A percentile compares a stretch with the other conserved stretches of the same genome.
These are phyloP conservation scores for Lentinula aciculospora DNA, from an alignment of 768 basidiomycete genomes.

Conservation along the genomic window DNA sequence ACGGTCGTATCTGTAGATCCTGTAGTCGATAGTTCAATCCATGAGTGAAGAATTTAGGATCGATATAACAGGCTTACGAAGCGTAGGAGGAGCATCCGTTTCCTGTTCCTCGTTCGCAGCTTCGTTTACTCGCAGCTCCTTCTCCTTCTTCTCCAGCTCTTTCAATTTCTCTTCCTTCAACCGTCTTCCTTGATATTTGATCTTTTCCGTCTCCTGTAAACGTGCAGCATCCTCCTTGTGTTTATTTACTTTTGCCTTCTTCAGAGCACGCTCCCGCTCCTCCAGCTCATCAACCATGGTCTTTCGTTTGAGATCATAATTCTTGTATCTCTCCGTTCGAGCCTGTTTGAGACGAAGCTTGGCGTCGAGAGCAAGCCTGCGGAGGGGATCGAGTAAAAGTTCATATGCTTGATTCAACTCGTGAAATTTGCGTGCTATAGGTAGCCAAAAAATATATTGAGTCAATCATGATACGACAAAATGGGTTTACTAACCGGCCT, in stretches of 20 bases:
- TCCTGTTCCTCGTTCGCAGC: slow-evolving; percentile 29
- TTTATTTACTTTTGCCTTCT: slow-evolving; percentile 62
- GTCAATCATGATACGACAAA: background rate
- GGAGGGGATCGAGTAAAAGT: slow-evolving; percentile 73
- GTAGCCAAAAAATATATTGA: background rate
- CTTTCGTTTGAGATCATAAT: slow-evolving; percentile 71
- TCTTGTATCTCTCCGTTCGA: slow-evolving; percentile 60
- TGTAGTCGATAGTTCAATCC: slow-evolving; percentile 16
- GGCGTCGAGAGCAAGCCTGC: slow-evolving; percentile 74
- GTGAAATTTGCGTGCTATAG: slow-evolving; percentile 73
- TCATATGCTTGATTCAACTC: slow-evolving; percentile 80
- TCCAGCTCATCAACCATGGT: slow-evolving; percentile 73
- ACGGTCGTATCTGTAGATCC: slow-evolving; percentile 72
- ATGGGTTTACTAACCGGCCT: slow-evolving; percentile 49
- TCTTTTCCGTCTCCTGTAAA: slow-evolving; percentile 60
- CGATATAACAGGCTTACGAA: slow-evolving; percentile 34
- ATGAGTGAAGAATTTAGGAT: background rate
- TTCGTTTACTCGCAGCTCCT: slow-evolving; percentile 29
- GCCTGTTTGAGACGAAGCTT: slow-evolving; percentile 69
- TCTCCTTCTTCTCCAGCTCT: slow-evolving; percentile 39
- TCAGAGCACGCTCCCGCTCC: slow-evolving; percentile 69
- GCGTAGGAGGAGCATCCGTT: slow-evolving; percentile 53
- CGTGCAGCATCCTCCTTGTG: slow-evolving; percentile 48
- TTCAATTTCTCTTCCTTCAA: slow-evolving; percentile 64
- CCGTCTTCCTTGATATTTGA: slow-evolving; percentile 69